Base-by-base conservation (phyloP, 306 rosid species). In the Prosopis cineraria region DNA sequence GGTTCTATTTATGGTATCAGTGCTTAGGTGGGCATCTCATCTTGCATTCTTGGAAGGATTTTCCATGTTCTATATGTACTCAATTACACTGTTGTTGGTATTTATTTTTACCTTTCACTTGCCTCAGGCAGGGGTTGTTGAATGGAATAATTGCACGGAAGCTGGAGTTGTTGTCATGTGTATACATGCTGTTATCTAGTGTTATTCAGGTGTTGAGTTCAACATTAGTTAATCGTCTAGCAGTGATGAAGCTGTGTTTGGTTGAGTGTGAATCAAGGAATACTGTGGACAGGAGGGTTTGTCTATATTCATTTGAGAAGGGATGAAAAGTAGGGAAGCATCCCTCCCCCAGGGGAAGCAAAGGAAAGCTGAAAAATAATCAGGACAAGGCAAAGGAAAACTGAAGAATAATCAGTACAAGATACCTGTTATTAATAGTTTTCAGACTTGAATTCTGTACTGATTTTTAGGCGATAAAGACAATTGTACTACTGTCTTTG, bases 381-480 rank as follows among this genome's bases (percentile, higher is more conserved):
- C 17, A 56, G 11, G n/a, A n/a, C n/a, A n/a, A n/a, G n/a, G 19
- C 36, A 58, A 56, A 11, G 34, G 64, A 56, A 25, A 25, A 25
- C 8, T 25, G 13, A 12, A 27, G 25, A 56, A 56, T 25, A 56
- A 20, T 55, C 17, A 56, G 11, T 8, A 11, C 12, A 58, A 29
- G 65, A 58, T 53, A 24, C 24, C 33, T 17, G 12, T 58, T 40
- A 16, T 40, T 37, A 25, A 13, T 72, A 22, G 25, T 24, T 72
- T 74, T 19, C 70, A 59, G 70, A 40, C 16, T 27, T 41, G 9
- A 27, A 34, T 44, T 52, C 4, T 39, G 27, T 75, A 56, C 62
- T 27, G 68, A 81, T 69, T 19, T 17, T 47, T 69, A 56, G 58
- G 48, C 16, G 20, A 17, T 70, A 39, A 75, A 19, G 63, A 68